Evolutionary conservation across 1,284 basidiomycete species (phyloP), one percentile per base, ranked within the genome.

Genomic region (Malassezia cuniculi): DNA sequence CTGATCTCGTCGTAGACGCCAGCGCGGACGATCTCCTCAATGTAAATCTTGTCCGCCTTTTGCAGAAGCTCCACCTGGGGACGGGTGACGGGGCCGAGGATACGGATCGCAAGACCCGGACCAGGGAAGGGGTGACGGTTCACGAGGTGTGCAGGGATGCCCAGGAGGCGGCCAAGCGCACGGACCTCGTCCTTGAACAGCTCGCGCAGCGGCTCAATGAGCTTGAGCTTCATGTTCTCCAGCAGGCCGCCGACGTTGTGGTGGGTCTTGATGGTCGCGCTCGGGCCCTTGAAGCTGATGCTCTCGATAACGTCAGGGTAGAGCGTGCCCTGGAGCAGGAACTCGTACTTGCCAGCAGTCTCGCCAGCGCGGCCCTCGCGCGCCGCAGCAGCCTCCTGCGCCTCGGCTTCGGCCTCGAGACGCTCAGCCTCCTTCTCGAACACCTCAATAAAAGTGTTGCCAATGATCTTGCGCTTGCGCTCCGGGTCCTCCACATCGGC

Each of bases 151-250:
- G 79, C 79, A 20, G 93, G 90, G 57, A 99, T 99, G 46, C 77
- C 75, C 39, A 99, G 77, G 14, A 97, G 74, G 43, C 82, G 78
- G 39, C 93, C 93, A 39, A 97, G 77, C 0, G 80, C 82, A 41
- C 93, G 81, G 32, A 97, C 93, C 71, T 99, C 93, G 69, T 99
- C 90, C 75, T 97, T 97, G 78, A 99, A 99, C 17, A 99, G 75
- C 72, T 97, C 93, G 26, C 93, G 76, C 31, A 99, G 73, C 26
- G 93, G 93, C 71, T 99, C 93, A 54, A 99, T 95, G 30, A 99
- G 76, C 73, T 97, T 97, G 54, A 99, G 75, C 71, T 93, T 95
- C 93, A 97, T 99, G 69, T 97, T 81, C 62, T 84, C 85, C 47
- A 97, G 73, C 34, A 99, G 73, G 8, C 93, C 93, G 21, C 93